These are phyloP conservation scores for Leishmania turanica DNA, from an alignment of 208 protist species.

Conservation along the genomic window DNA sequence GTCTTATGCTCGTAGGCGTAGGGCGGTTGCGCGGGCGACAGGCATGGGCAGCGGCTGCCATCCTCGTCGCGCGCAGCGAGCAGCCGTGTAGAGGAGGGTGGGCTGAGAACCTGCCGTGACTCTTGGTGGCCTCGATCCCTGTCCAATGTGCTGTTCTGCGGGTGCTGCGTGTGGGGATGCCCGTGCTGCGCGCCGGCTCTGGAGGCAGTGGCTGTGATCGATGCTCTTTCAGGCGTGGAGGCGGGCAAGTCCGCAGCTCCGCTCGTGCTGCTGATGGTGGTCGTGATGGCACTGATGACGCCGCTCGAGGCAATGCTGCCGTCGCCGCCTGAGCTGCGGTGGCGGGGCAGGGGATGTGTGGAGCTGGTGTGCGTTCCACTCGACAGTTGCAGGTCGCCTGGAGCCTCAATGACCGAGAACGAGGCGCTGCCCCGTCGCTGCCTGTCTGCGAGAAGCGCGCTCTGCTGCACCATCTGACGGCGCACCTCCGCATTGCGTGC, in stretches of 20 bases:
- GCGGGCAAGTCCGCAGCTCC: neutral
- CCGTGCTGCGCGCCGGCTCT: neutral
- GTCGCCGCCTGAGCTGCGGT: neutral
- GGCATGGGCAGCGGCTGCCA: neutral
- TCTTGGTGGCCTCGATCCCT: neutral
- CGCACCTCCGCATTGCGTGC: neutral
- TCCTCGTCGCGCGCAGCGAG: neutral
- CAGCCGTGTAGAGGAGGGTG: neutral
- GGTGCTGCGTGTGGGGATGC: neutral
- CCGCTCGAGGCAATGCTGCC: neutral
- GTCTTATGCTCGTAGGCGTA: constrained; percentile 14
- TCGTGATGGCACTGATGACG: neutral
- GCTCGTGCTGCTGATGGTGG: neutral
- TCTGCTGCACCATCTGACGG: neutral
- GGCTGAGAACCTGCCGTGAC: neutral
- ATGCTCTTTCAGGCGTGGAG: neutral
- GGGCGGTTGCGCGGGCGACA: neutral
- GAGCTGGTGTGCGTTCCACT: neutral
- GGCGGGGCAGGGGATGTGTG: neutral
- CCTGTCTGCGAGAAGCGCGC: neutral
- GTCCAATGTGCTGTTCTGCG: neutral
- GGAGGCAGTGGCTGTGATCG: neutral
- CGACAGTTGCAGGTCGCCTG: neutral
- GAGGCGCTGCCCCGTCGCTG: neutral
- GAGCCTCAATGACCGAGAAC: neutral